Conservation (phyloP, 345 rosid species). For the Brassica nigra region DNA sequence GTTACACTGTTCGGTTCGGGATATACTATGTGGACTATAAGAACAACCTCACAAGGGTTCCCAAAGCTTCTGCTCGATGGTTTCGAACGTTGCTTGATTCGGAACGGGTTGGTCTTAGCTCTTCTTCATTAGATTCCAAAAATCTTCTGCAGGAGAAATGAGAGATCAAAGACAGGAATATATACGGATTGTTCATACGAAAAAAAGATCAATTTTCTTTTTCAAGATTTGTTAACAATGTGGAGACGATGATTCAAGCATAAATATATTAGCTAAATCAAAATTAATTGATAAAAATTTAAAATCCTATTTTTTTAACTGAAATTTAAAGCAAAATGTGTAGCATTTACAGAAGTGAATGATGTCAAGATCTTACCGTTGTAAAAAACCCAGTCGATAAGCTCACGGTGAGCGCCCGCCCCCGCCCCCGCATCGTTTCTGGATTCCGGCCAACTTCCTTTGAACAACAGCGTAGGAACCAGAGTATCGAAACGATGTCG, state of each 20-base stretch:
- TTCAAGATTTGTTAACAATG: neutral
- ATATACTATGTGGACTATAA: constrained; percentile 77
- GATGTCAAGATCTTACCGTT: neutral
- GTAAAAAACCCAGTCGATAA: neutral
- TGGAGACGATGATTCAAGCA: constrained; percentile 24
- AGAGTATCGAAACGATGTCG: neutral
- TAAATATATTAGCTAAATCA: neutral
- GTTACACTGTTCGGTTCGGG: constrained; percentile 87
- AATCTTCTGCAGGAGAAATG: constrained; percentile 25
- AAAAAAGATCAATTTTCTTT: neutral
- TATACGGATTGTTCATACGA: constrained; percentile 14
- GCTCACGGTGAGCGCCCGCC: neutral
- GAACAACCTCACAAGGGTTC: constrained; percentile 77
- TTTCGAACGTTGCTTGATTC: constrained; percentile 55
- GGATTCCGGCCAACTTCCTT: neutral
- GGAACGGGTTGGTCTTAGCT: neutral
- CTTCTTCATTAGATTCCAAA: constrained; percentile 24
- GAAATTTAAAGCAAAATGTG: neutral
- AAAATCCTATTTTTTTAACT: neutral
- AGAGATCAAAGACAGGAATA: neutral
- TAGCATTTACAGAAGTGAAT: neutral
- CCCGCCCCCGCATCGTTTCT: neutral
- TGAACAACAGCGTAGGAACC: neutral
- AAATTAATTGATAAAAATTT: neutral
- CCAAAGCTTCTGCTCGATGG: constrained; percentile 81